Conservation (phyloP, 495 filamentous ascomycete species). For the Penicillium ochrochloron region DNA sequence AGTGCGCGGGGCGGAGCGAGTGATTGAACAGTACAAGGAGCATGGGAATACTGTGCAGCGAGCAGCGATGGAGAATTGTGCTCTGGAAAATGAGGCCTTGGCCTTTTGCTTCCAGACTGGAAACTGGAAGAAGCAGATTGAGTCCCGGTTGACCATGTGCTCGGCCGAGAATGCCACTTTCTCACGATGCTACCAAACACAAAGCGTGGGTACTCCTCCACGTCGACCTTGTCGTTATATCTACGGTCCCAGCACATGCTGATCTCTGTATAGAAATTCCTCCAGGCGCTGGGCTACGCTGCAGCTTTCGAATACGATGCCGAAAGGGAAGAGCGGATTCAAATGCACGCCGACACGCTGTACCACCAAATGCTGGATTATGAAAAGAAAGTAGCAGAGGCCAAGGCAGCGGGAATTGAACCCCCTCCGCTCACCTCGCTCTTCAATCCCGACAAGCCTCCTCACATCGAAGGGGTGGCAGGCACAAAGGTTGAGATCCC, state of each 20-base stretch:
- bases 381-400: conserved; percentile 68
- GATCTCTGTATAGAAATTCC: conserved; percentile 65
- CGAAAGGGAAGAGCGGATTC: conserved; percentile 83
- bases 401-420: conserved; percentile 62
- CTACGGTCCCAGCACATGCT: conserved; percentile 7
- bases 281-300: conserved; percentile 91
- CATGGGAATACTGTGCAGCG: conserved; percentile 76
- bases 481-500: conserved; percentile 36
- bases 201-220: conserved; percentile 61
- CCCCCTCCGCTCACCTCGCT: conserved; percentile 45
- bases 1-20: conserved; percentile 64
- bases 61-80: conserved; percentile 92
- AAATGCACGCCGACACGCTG: conserved; percentile 91
- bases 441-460: conserved; percentile 42
- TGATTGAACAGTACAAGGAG: conserved; percentile 83
- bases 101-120: conserved; percentile 76
- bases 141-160: conserved; percentile 72
- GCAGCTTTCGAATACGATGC: conserved; percentile 61
- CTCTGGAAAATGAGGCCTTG: conserved; percentile 77
- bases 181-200: conserved; percentile 80
- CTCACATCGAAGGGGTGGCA: conserved; percentile 7
- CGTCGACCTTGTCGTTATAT: neutral
- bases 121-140: conserved; percentile 47
- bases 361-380: conserved; percentile 85
- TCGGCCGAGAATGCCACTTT: conserved; percentile 69